Base-by-base conservation (phyloP, 495 filamentous ascomycete genomes). In the Staphylotrichum longicolle region DNA sequence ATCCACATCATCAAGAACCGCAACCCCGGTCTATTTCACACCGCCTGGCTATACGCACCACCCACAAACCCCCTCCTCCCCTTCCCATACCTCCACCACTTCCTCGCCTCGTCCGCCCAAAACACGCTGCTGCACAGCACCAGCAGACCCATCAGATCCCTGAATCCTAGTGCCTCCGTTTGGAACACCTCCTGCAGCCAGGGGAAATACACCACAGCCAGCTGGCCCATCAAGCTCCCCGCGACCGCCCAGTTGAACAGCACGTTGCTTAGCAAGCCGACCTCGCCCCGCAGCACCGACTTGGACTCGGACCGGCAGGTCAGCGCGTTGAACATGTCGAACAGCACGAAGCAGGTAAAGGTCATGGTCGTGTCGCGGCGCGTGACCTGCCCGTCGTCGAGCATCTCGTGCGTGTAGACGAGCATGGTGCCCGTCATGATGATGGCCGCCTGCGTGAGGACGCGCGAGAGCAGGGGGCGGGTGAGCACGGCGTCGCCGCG, bases 281-380 rank as follows among this genome's bases (percentile, higher is more conserved):
- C 82, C 70, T 98, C 94, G 46, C 93, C 93, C 35, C 86, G 81
- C 30, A 97, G 84, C 5, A 98, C 80, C 39, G 88, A 92, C 69
- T 98, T 98, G 64, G 81, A 83, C 72, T 97, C 93, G 52, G 89
- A 94, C 54, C 94, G 90, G 74, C 94, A 98, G 8, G 91, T 88
- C 12, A 98, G 80, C 0, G 94, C 94, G 72, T 97, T 96, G 79
- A 96, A 95, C 94, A 98, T 98, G 78, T 98, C 94, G 72, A 96
- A 98, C 33, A 98, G 81, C 30, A 98, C 94, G 69, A 98, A 98
- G 75, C 91, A 95, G 27, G 94, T 98, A 73, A 98, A 98, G 2
- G 94, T 98, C 91, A 97, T 96, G 60, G 94, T 98, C 14, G 94
- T 98, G 77, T 98, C 94, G 68, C 95, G 91, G 35, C 88, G 90